Evolutionary conservation across 2,329 filamentous ascomycete species (phyloP), one percentile per base, ranked within the genome.

Genomic region (Elsinoe fawcettii): DNA sequence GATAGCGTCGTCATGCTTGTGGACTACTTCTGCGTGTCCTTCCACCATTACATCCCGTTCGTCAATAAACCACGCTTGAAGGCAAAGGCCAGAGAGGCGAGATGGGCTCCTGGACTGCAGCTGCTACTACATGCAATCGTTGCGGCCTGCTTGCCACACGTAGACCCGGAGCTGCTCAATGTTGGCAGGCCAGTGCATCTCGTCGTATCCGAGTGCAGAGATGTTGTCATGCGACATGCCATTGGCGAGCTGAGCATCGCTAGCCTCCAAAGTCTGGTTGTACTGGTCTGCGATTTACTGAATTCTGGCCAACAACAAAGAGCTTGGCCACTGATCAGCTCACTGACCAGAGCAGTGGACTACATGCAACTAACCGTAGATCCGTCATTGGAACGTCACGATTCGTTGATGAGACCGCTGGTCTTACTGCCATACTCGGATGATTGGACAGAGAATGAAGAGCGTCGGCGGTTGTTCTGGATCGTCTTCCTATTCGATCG

Each of bases 391-490:
- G 27, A 32, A 16, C 25, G 27, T 11, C 16, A 23, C 8, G 25
- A 32, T 14, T 51, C 46, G 5, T 22, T 51, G n/a, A 51, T 51
- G 46, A 34, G 16, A 32, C 46, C 46, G 5, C 46, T 51, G 18
- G 25, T 32, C 3, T 16, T 51, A 18, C 46, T 51, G 14, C 46
- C 46, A 32, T 18, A 22, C 9, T 18, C 25, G 12, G 18, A 51
- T 51, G 46, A 51, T 18, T 51, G 46, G 46, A 51, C 46, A 7
- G 77, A 80, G 60, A 65, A 64, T 7, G 76, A 79, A 62, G 46
- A 51, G 30, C 46, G 46, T 9, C 23, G 46, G 2, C 46, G 46
- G 11, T 34, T 51, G 14, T 51, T 51, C 27, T 51, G 46, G 46
- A 51, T 51, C n/a, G 30, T 51, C 9, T 51, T 51, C 27, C 46